Evolutionary conservation across 176 grass and related monocot species (phyloP).

Genomic region (Rhynchospora pubera): DNA sequence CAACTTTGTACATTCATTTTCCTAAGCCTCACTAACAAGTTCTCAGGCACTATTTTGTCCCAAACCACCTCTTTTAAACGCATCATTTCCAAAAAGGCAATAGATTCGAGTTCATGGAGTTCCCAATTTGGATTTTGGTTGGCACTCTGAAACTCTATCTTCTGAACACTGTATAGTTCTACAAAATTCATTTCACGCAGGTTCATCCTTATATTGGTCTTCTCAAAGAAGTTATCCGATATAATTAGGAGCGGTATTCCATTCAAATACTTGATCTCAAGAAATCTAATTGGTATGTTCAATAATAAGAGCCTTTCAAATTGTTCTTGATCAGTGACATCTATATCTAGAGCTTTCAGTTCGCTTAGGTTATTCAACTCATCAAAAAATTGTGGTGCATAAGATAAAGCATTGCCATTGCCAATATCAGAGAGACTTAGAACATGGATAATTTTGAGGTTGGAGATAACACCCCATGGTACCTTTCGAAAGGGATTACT

Average conservation of each 20-base stretch:
- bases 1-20: too few relatives aligned
- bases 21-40: too few relatives aligned
- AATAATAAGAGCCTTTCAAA: too few relatives aligned
- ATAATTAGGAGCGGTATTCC: background rate
- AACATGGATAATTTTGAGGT: slow-evolving; percentile 33
- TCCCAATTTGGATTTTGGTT: background rate
- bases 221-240: background rate
- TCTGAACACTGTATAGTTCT: background rate
- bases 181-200: background rate
- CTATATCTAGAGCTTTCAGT: too few relatives aligned
- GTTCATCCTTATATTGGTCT: background rate
- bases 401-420: slow-evolving; percentile 41
- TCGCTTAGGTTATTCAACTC: background rate
- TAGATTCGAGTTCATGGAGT: background rate
- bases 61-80: too few relatives aligned
- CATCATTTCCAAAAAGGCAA: too few relatives aligned
- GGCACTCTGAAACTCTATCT: background rate
- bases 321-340: too few relatives aligned
- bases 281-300: too few relatives aligned
- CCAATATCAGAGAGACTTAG: slow-evolving; percentile 35
- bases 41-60: too few relatives aligned
- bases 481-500: slow-evolving; percentile 45
- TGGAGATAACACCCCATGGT: slow-evolving; percentile 29
- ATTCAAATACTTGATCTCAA: background rate
- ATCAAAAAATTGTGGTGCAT: background rate